phyloP scores from a whole-genome alignment of 2,329 filamentous ascomycete species.

The Botrytis hyacinthi region DNA sequence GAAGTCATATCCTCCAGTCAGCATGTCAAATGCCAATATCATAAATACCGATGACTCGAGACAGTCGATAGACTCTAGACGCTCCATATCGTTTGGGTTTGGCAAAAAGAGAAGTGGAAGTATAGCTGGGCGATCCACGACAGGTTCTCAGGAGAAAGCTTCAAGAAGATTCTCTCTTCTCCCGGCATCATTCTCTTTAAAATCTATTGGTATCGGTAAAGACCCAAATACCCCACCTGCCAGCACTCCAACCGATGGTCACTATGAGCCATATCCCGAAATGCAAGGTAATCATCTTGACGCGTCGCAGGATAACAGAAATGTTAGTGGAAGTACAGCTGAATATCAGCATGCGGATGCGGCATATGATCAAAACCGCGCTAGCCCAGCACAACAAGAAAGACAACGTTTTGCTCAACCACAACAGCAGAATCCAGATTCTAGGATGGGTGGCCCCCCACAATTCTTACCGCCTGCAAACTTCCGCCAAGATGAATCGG shows the following conservation, averaged over 20 bases:
- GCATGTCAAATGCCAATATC: conserved; percentile 71
- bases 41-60: conserved; percentile 41
- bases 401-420: conserved; percentile 47
- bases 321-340: conserved; percentile 30
- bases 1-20: conserved; percentile 78
- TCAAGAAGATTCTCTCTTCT: conserved; percentile 68
- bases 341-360: conserved; percentile 31
- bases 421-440: conserved; percentile 37
- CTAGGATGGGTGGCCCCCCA: conserved; percentile 28
- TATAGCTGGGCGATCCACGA: conserved; percentile 53
- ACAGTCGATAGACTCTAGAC: conserved; percentile 69
- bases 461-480: conserved; percentile 35
- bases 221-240: conserved; percentile 41
- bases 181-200: conserved; percentile 62
- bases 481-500: conserved; percentile 35
- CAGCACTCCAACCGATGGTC: conserved; percentile 27
- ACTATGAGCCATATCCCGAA: conserved; percentile 32
- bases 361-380: conserved; percentile 33
- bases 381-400: conserved; percentile 39
- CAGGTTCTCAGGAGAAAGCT: conserved; percentile 51
- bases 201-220: conserved; percentile 60
- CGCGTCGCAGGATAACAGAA: conserved; percentile 29
- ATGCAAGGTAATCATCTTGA: conserved; percentile 30
- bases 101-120: conserved; percentile 71
- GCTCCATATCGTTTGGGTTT: conserved; percentile 68